These are phyloP conservation scores for Boletellus sp. DNA, from an alignment of 768 basidiomycete species.

Conservation along the genomic window DNA sequence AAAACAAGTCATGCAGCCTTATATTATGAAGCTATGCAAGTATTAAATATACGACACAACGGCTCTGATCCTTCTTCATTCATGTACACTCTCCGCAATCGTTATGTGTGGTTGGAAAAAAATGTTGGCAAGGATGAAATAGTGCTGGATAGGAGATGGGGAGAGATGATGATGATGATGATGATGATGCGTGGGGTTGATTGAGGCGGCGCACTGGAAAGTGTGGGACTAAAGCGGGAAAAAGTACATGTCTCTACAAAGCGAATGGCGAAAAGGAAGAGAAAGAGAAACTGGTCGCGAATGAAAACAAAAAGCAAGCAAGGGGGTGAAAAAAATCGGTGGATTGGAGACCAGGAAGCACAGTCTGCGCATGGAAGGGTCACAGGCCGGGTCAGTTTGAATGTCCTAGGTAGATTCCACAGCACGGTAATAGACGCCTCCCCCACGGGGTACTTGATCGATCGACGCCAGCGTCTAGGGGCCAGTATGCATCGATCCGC, in stretches of 20 bases:
- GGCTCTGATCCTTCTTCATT: neutral
- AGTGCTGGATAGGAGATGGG: slow-evolving; percentile 2
- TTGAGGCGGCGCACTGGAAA: neutral
- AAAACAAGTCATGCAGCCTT: slow-evolving; percentile 1
- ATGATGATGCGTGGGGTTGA: slow-evolving; percentile 1
- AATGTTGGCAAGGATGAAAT: slow-evolving; percentile 1
- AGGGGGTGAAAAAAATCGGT: neutral
- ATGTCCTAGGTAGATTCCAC: neutral
- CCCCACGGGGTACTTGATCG: slow-evolving; percentile 8
- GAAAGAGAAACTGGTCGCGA: neutral
- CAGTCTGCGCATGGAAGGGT: neutral
- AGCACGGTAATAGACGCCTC: slow-evolving; percentile 1
- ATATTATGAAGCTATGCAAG: neutral
- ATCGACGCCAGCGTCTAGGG: slow-evolving; percentile 1
- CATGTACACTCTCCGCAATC: slow-evolving; percentile 10
- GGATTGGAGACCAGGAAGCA: neutral
- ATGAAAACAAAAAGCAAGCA: neutral
- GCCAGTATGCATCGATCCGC: slow-evolving; percentile 9
- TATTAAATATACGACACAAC: slow-evolving; percentile 9
- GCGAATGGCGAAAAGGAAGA: neutral
- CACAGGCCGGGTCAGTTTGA: neutral
- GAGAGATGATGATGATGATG: no score
- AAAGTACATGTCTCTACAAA: slow-evolving; percentile 12
- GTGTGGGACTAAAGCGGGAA: neutral
- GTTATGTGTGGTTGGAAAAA: neutral